Conservation (phyloP, 2,329 filamentous ascomycete species). For the Diaporthe amygdali region DNA sequence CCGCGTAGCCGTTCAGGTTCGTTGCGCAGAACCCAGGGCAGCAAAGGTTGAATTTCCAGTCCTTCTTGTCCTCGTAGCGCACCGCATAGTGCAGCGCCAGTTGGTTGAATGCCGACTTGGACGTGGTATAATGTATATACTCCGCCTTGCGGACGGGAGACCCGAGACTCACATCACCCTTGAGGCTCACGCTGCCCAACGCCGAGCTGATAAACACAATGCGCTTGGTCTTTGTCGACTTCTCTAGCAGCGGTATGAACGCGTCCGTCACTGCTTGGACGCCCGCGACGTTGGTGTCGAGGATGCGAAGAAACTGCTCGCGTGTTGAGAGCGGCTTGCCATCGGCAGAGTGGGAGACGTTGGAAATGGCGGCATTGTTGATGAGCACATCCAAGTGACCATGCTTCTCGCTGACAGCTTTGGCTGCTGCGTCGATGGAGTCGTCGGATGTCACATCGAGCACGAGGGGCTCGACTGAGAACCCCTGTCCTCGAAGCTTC, state of each 20-base stretch:
- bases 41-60: conserved; percentile 35
- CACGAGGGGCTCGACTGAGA: conserved; percentile 41
- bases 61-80: conserved; percentile 28
- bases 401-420: conserved; percentile 33
- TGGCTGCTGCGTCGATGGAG: conserved; percentile 43
- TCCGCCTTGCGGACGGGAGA: background rate
- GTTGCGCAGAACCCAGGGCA: conserved; percentile 33
- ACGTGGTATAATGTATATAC: conserved; percentile 29
- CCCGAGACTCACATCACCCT: conserved; percentile 19
- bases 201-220: conserved; percentile 33
- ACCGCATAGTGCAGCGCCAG: conserved; percentile 28
- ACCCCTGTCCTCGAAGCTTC: conserved; percentile 31
- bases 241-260: conserved; percentile 39
- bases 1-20: conserved; percentile 30
- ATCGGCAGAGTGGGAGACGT: conserved; percentile 10
- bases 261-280: conserved; percentile 35
- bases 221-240: conserved; percentile 30
- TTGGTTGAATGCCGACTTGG: conserved; percentile 36
- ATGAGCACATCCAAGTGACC: conserved; percentile 40
- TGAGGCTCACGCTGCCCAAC: conserved; percentile 27
- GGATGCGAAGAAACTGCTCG: conserved; percentile 30
- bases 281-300: conserved; percentile 38
- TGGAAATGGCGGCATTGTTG: conserved; percentile 37
- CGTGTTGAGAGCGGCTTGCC: conserved; percentile 22
- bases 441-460: conserved; percentile 49